Conservation (phyloP, 2,329 filamentous ascomycete genomes). For the Lasiodiplodia hormozganensis region DNA sequence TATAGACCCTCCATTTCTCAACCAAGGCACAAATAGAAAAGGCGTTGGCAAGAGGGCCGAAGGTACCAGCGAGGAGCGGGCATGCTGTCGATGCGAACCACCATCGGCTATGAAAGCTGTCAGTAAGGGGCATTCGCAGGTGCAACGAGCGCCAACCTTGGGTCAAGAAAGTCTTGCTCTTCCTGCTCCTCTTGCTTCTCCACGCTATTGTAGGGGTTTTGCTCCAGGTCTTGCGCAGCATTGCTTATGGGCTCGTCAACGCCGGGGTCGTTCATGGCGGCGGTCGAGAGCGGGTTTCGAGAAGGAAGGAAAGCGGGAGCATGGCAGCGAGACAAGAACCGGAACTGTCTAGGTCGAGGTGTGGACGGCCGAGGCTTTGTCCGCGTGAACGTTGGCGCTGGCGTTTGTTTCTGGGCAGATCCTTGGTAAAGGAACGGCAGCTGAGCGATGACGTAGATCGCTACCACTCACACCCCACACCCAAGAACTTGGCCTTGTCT, state of each 20-base stretch:
- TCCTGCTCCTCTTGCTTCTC: constrained; percentile 47
- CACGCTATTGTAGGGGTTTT: constrained; percentile 41
- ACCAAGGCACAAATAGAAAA: constrained; percentile 64
- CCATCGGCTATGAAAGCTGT: constrained; percentile 54
- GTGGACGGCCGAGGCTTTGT: background rate
- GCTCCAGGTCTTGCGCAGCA: constrained; percentile 54
- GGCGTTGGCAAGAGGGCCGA: constrained; percentile 62
- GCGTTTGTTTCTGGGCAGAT: constrained; percentile 1
- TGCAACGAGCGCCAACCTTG: constrained; percentile 41
- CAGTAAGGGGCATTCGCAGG: background rate
- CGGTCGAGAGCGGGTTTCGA: background rate
- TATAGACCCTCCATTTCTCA: constrained; percentile 62
- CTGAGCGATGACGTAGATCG: constrained; percentile 19
- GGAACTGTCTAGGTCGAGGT: background rate
- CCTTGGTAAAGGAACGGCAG: background rate
- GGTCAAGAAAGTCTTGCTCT: constrained; percentile 53
- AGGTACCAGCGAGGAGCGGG: constrained; percentile 63
- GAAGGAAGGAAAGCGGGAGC: background rate
- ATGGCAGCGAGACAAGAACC: background rate
- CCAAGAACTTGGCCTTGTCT: constrained; percentile 2
- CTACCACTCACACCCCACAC: background rate
- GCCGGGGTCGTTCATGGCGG: constrained; percentile 60
- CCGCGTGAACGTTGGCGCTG: constrained; percentile 9
- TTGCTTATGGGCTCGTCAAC: constrained; percentile 58
- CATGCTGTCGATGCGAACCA: constrained; percentile 68